Base-by-base conservation (phyloP, 2,329 filamentous ascomycete genomes). In the Tolypocladium pustulatum region DNA sequence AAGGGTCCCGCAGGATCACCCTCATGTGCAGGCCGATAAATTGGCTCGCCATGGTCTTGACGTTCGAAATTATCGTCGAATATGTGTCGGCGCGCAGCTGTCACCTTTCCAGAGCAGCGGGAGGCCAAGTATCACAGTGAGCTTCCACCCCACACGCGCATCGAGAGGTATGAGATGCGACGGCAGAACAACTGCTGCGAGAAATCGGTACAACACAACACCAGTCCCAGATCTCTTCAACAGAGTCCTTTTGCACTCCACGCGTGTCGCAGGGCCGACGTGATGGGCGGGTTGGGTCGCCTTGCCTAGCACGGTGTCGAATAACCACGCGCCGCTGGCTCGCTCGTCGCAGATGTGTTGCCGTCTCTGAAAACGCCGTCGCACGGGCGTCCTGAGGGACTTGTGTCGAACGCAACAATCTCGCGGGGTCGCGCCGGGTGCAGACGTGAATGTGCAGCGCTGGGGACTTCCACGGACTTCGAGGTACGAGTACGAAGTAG, bases 11-110 rank as follows among this genome's bases (percentile, higher is more conserved):
- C 63, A 94, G 79, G 40, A 86, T 87, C 67, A 94, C 86, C 61
- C 85, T 76, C 74, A 94, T 90, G 61, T 87, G 85, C 71, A 90
- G 81, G 61, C 90, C 90, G 67, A 90, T 84, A 70, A 93, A 91
- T 68, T 85, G 79, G 60, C 80, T 78, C 55, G 86, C 84, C 73
- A 75, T 75, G 49, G 49, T 69, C 58, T 51, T 30, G 38, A 40
- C 10, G 30, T 34, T 34, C 20, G 20, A 22, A 22, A 5, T 8
- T 59, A 20, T n/a, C 20, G 37, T 25, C 32, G 0, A 10, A n/a
- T 5, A 9, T 13, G 17, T 34, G 49, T 34, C 30, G 20, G 4
- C 20, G 20, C 49, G 20, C 12, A 15, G 30, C 4, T n/a, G 49
- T 22, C n/a, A 10, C 30, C 49, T 53, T 13, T 36, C 30, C 30